These are phyloP conservation scores for Malassezia furfur DNA, from an alignment of 1,284 basidiomycete genomes.

Conservation along the genomic window DNA sequence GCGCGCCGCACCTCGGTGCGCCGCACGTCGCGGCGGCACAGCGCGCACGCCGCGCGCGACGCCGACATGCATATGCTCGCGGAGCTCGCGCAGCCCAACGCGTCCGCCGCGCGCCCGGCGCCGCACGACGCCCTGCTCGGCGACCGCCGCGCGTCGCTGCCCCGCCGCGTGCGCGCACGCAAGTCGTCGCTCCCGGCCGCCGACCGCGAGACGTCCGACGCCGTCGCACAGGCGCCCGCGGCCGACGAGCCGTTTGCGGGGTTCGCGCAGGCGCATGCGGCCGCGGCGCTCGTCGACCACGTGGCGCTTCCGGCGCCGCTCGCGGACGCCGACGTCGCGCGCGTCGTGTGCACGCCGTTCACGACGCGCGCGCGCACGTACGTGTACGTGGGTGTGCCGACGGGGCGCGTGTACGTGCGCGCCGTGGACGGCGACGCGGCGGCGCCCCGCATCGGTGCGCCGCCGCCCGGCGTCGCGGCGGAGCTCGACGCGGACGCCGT, in stretches of 20 bases:
- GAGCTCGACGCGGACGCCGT: background rate
- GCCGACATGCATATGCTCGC: background rate
- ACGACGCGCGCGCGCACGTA: background rate
- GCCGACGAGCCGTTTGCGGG: slow-evolving; percentile 19
- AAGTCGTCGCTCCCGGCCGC: slow-evolving; percentile 2
- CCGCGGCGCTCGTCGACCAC: slow-evolving; percentile 29
- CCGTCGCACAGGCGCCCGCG: background rate
- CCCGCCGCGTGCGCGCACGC: background rate
- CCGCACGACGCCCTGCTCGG: slow-evolving; percentile 1
- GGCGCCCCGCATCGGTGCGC: background rate
- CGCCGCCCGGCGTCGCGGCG: background rate
- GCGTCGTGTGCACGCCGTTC: background rate
- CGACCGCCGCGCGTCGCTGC: background rate
- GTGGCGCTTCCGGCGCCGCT: slow-evolving; percentile 17
- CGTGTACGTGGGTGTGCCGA: background rate
- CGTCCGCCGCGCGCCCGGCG: background rate
- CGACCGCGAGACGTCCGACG: background rate
- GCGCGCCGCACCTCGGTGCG: background rate
- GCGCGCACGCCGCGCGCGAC: slow-evolving; percentile 1
- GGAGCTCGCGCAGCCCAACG: background rate
- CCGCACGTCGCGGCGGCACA: background rate
- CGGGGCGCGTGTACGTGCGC: background rate
- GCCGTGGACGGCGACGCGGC: background rate
- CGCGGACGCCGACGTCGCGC: background rate
- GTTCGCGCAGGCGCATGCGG: slow-evolving; percentile 31